Evolutionary conservation across 495 filamentous ascomycete genomes (phyloP).

Genomic region (Penicillium steckii): DNA sequence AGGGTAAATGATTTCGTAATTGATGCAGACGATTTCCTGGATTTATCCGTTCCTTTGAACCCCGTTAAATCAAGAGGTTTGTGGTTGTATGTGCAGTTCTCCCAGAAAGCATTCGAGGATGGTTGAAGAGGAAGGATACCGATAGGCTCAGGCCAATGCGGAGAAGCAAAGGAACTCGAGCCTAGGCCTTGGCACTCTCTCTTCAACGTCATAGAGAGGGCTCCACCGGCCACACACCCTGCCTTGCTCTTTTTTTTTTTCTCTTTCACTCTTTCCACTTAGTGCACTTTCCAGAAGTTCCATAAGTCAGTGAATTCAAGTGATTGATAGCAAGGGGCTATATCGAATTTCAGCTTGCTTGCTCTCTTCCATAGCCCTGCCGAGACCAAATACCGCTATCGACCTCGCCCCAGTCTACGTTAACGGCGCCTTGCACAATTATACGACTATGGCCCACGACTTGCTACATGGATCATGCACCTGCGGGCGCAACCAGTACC

Average conservation of each 20-base stretch:
- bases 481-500: constrained; percentile 83
- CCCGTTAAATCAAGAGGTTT: too few species aligned
- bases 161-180: constrained; percentile 18
- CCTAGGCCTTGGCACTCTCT: constrained; percentile 22
- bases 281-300: too few species aligned
- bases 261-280: constrained; percentile 2
- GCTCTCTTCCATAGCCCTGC: not conserved
- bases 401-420: not conserved
- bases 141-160: constrained; percentile 26
- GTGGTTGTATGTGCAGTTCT: constrained; percentile 18
- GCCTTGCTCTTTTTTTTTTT: constrained; percentile 4
- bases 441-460: constrained; percentile 32
- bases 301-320: not conserved
- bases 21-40: too few species aligned
- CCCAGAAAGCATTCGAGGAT: constrained; percentile 6
- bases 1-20: too few species aligned
- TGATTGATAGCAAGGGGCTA: too few species aligned
- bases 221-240: constrained; percentile 15
- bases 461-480: constrained; percentile 73
- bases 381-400: not conserved
- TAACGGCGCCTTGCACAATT: constrained; percentile 12
- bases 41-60: not conserved
- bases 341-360: not conserved
- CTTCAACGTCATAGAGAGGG: constrained; percentile 31
- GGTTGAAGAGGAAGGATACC: constrained; percentile 15